A percentile compares a stretch with the other conserved stretches of the same genome.
Conservation (phyloP, 2,329 filamentous ascomycete species). For the Hypoxylon sp. region DNA sequence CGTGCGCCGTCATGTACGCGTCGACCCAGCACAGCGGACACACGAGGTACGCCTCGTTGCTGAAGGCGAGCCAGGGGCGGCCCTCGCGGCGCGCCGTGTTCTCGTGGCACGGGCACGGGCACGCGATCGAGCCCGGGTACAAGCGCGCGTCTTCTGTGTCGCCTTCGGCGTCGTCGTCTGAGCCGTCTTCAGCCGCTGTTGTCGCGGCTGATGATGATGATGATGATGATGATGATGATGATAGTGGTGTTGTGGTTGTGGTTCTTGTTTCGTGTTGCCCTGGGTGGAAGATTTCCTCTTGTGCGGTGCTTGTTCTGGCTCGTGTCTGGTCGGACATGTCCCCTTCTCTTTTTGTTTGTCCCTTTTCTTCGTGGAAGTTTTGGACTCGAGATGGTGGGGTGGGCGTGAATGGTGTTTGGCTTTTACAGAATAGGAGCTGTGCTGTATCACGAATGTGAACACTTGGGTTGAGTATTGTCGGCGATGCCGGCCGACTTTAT, state of each 20-base stretch:
- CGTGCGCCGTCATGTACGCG: constrained; percentile 38
- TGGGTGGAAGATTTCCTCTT: not conserved
- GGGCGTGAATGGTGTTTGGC: not conserved
- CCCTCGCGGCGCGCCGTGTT: constrained; percentile 14
- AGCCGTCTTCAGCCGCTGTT: not conserved
- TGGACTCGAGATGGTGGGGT: not conserved
- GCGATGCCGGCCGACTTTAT: not conserved
- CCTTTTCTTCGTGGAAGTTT: not conserved
- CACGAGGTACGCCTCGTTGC: constrained; percentile 25
- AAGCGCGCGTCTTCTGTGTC: not conserved
- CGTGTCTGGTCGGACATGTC: not conserved
- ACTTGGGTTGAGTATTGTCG: not conserved
- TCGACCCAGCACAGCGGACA: constrained; percentile 42
- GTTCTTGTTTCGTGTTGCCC: not conserved
- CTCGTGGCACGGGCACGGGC: constrained; percentile 40
- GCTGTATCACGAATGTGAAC: not conserved
- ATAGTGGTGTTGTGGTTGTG: not conserved
- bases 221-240: no score
- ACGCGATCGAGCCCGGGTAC: constrained; percentile 12
- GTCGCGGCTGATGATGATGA: not conserved
- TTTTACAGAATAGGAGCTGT: not conserved
- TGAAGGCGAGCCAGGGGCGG: constrained; percentile 27
- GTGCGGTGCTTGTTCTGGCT: not conserved
- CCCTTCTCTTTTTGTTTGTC: not conserved
- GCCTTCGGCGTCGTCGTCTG: constrained; percentile 2